Evolutionary conservation across 2,329 filamentous ascomycete species (phyloP).

Genomic region (Knoxdaviesia capensis): DNA sequence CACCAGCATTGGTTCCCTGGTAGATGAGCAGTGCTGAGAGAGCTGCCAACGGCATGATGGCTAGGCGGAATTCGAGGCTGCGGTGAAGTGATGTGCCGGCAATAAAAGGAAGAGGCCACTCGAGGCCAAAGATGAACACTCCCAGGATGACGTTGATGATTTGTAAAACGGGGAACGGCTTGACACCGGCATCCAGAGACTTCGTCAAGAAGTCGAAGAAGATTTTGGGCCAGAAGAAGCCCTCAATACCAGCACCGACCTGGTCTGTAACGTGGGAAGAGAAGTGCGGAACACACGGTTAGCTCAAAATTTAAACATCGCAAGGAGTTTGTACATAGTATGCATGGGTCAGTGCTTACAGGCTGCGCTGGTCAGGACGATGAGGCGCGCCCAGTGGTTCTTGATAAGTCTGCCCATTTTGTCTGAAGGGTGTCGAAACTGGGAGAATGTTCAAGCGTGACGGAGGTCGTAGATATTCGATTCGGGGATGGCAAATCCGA

Average conservation of each 20-base stretch:
- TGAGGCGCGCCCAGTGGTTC: slow-evolving; percentile 95
- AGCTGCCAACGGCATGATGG: slow-evolving; percentile 61
- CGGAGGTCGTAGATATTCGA: too few species aligned
- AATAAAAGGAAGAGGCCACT: slow-evolving; percentile 69
- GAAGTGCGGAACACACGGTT: too few species aligned
- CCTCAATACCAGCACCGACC: slow-evolving; percentile 61
- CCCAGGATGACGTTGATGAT: slow-evolving; percentile 76
- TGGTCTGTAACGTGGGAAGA: slow-evolving; percentile 40
- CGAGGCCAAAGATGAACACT: slow-evolving; percentile 59
- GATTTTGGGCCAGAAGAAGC: slow-evolving; percentile 96
- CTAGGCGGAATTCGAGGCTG: slow-evolving; percentile 69
- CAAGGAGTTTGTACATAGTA: too few species aligned
- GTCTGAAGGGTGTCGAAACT: slow-evolving; percentile 1
- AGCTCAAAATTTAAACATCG: too few species aligned
- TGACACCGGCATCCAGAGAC: slow-evolving; percentile 69
- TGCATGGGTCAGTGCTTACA: slow-evolving; percentile 30
- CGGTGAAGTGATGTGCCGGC: slow-evolving; percentile 65
- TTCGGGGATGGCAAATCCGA: too few species aligned
- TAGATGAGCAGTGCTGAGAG: slow-evolving; percentile 64
- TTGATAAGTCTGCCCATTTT: slow-evolving; percentile 96
- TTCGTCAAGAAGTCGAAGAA: slow-evolving; percentile 96
- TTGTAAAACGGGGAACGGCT: slow-evolving; percentile 74
- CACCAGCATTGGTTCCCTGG: slow-evolving; percentile 74
- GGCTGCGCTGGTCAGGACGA: slow-evolving; percentile 64
- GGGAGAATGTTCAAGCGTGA: too few species aligned